Evolutionary conservation across 257 asterid genomes (phyloP), one percentile per base, ranked within the genome.

Genomic region (Scutellaria barbata): DNA sequence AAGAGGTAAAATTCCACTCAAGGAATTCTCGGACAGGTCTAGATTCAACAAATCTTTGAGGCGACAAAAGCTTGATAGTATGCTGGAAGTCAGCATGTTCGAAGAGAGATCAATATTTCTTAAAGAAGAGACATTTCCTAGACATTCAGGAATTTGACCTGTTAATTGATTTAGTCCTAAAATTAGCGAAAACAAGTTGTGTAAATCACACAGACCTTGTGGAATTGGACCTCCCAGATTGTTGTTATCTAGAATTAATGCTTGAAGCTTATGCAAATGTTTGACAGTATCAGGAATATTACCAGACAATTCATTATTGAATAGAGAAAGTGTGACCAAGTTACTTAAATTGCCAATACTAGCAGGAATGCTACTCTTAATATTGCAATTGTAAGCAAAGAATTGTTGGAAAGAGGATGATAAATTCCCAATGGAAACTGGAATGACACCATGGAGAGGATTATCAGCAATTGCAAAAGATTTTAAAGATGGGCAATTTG

Each of bases 391-490:
- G 0, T 3, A 0, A 13, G 60, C 60, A 6, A 3, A 1, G 1
- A 74, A 43, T 8, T 0, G 8, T 4, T 45, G 7, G 8, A 81
- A 17, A 0, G 74, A 74, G 7, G 70, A 30, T 5, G 85, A 77
- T 0, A 81, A 46, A 55, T 81, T 74, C 22, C 82, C 82, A 8
- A 81, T 13, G 47, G 82, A 74, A 3, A 41, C 1, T 9, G 81
- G 82, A 54, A 81, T 37, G 8, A 8, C 13, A 1, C 71, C 73
- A 11, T 71, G 37, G 0, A 78, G 12, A 22, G 74, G 76, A 42
- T 78, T 81, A 11, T 14, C 12, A 12, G 7, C 1, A 2, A 81
- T 6, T 0, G 1, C 5, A n/a, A 81, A 45, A 0, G 4, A 1
- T 0, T 10, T 10, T 25, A 81, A 53, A 7, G 12, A 59, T 66